Percentiles rank a stretch among this genome's conserved stretches.
phyloP scores from a whole-genome alignment of 345 rosid species.

The Syzygium oleosum region DNA sequence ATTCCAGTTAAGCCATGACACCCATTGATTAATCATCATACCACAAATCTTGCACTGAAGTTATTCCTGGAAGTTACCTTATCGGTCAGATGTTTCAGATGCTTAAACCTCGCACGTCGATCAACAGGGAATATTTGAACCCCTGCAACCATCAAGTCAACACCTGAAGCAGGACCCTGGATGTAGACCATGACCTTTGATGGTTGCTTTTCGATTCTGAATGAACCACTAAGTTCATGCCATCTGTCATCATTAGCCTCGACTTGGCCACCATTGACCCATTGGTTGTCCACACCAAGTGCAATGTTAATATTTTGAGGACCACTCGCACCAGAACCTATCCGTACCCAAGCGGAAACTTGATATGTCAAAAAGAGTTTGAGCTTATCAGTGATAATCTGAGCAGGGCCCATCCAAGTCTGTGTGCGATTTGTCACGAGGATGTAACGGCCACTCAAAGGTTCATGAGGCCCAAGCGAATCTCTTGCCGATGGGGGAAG shows the following conservation, averaged over 20 bases:
- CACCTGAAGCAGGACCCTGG: conserved; percentile 91
- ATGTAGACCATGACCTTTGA: conserved; percentile 71
- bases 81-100: conserved; percentile 57
- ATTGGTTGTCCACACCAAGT: conserved; percentile 72
- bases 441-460: conserved; percentile 70
- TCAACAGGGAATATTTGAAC: conserved; percentile 83
- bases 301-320: conserved; percentile 88
- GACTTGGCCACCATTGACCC: conserved; percentile 94
- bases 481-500: conserved; percentile 78
- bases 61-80: conserved; percentile 45
- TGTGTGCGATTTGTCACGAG: conserved; percentile 68
- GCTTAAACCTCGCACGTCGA: conserved; percentile 45
- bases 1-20: not conserved
- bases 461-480: conserved; percentile 56
- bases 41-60: not conserved
- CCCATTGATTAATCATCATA: not conserved
- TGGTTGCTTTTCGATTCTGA: conserved; percentile 91
- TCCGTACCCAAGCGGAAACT: conserved; percentile 84
- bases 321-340: conserved; percentile 47
- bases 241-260: conserved; percentile 65
- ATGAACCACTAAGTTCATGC: conserved; percentile 92
- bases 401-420: conserved; percentile 99
- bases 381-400: conserved; percentile 74
- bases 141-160: conserved; percentile 78
- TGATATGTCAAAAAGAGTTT: conserved; percentile 82